These are phyloP conservation scores for Ramicandelaber brevisporus DNA, from an alignment of 192 early-diverging fungal genomes.

Conservation along the genomic window DNA sequence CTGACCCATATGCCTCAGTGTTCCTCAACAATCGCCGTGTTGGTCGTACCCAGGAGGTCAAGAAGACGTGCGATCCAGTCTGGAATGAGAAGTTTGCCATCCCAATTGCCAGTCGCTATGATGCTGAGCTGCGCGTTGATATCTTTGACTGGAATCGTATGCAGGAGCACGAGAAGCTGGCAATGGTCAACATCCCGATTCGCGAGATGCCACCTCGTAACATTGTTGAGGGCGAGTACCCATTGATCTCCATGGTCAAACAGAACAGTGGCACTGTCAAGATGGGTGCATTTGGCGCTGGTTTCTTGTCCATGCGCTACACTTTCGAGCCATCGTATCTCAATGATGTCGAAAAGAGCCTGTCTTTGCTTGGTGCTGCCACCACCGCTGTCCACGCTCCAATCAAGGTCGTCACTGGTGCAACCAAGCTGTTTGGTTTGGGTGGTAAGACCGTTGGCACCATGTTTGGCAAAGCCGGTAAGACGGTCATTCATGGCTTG, in stretches of 20 bases:
- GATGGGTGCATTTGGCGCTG: too few relatives aligned
- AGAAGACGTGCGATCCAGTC: conserved; percentile 46
- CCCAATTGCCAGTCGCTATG: conserved; percentile 23
- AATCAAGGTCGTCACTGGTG: conserved; percentile 23
- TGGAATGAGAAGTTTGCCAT: conserved; percentile 39
- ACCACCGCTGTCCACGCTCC: conserved; percentile 28
- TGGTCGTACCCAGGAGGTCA: conserved; percentile 35
- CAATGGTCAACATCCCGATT: conserved; percentile 21
- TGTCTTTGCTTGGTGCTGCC: conserved; percentile 22
- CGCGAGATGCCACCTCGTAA: conserved; percentile 21
- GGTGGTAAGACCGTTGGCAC: too few relatives aligned
- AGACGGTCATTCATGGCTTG: too few relatives aligned
- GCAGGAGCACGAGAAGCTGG: conserved; percentile 29
- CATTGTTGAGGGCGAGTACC: conserved; percentile 14
- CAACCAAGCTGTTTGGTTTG: conserved; percentile 16
- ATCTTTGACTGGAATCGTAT: conserved; percentile 64
- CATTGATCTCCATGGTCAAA: conserved; percentile 7
- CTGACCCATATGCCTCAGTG: conserved; percentile 48
- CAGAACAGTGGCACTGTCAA: conserved; percentile 16
- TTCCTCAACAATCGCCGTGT: conserved; percentile 32
- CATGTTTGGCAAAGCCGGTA: too few relatives aligned
- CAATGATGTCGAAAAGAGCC: conserved; percentile 20
- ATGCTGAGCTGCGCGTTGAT: conserved; percentile 26
- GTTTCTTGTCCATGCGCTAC: too few relatives aligned
- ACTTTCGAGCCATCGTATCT: conserved; percentile 30